Evolutionary conservation across 495 filamentous ascomycete species (phyloP), one percentile per base, ranked within the genome.

Genomic region (Eremomyces bilateralis): DNA sequence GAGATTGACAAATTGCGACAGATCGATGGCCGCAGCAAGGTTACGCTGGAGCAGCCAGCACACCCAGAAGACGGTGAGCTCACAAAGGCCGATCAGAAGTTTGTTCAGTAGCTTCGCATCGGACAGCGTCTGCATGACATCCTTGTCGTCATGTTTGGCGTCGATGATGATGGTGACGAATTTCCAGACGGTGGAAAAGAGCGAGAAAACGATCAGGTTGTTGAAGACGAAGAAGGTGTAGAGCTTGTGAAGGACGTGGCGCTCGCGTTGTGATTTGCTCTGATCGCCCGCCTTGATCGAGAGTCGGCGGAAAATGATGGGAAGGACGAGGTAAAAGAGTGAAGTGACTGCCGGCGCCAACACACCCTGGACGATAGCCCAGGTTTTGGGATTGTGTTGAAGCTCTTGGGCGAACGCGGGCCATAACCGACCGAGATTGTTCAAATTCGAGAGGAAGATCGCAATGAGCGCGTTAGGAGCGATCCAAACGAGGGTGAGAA

Each of bases 211-310:
- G 45, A 95, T 54, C 31, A 95, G 57, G 50, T 95, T 94, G 62
- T 99, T 99, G 65, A 99, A 80, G 31, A 95, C 70, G 57, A 95
- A 95, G 57, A 99, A 99, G 11, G 80, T 63, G 52, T 93, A 99
- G 1, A 99, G 64, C 49, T 91, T 88, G 34, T 70, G 69, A 19
- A 83, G 67, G 42, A 97, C 88, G 51, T 95, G 83, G n/a, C 80
- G 67, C 44, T 97, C 88, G 21, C 88, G 69, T 15, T 79, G 78
- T 2, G 83, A 90, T 51, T 94, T 95, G 25, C 80, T 90, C 39
- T 71, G 62, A 51, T 94, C 85, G 39, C 88, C 90, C 15, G 73
- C 74, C 39, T 62, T 62, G 29, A 81, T 73, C 1, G 80, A 69
- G 19, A 91, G 61, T 16, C 71, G 77, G 39, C 88, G 77, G 65